Evolutionary conservation across 2,329 filamentous ascomycete genomes (phyloP).

Genomic region (Trichoderma brevicompactum): DNA sequence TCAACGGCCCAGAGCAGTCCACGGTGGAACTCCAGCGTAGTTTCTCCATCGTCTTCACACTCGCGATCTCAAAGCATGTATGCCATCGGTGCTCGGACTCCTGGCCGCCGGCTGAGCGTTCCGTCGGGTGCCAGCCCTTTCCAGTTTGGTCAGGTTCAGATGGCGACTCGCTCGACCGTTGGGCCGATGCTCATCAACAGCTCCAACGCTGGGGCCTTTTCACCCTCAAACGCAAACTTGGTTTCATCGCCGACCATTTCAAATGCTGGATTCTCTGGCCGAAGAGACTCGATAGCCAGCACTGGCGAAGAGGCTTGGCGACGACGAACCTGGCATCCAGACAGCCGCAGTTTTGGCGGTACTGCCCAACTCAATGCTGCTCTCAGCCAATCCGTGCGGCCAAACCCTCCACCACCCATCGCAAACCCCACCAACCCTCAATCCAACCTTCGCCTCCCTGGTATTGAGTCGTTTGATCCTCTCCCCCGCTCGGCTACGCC

Average conservation of each 20-base stretch:
- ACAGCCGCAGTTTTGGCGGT: slow-evolving; percentile 66
- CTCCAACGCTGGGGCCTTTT: slow-evolving; percentile 59
- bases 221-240: slow-evolving; percentile 62
- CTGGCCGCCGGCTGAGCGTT: slow-evolving; percentile 78
- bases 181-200: slow-evolving; percentile 59
- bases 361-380: slow-evolving; percentile 77
- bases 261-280: slow-evolving; percentile 60
- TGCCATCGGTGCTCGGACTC: slow-evolving; percentile 62
- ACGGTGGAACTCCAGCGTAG: slow-evolving; percentile 68
- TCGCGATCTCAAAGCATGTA: slow-evolving; percentile 76
- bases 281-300: slow-evolving; percentile 67
- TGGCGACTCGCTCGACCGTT: slow-evolving; percentile 61
- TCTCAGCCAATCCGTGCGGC: slow-evolving; percentile 67
- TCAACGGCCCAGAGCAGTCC: slow-evolving; percentile 78
- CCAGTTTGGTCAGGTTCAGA: slow-evolving; percentile 62
- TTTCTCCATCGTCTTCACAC: slow-evolving; percentile 73
- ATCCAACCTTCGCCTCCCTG: slow-evolving; percentile 72
- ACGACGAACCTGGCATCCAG: slow-evolving; percentile 88
- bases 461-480: slow-evolving; percentile 90
- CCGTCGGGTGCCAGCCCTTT: slow-evolving; percentile 78
- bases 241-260: slow-evolving; percentile 68
- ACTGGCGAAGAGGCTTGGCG: slow-evolving; percentile 76
- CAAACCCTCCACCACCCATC: slow-evolving; percentile 56
- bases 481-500: slow-evolving; percentile 67
- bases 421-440: slow-evolving; percentile 56